Conservation (phyloP, 768 basidiomycete species). For the Suillus sp. region DNA sequence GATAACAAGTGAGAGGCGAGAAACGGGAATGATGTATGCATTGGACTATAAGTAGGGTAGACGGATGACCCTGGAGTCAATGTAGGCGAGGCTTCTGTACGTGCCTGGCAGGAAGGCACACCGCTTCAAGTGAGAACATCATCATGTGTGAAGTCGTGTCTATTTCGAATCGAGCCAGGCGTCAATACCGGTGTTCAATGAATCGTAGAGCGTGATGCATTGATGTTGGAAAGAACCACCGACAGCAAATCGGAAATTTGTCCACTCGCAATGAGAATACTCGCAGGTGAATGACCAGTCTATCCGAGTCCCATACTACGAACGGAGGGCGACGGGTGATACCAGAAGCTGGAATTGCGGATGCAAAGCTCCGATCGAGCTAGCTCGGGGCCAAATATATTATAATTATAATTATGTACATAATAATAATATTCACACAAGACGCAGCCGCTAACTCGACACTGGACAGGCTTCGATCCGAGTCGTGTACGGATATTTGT, state of each 20-base stretch:
- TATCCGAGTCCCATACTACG: not conserved
- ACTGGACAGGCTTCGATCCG: not conserved
- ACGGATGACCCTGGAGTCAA: not conserved
- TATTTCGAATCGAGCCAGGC: constrained; percentile 6
- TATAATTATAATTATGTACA: too few species aligned
- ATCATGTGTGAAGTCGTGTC: constrained; percentile 4
- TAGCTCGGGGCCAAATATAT: too few species aligned
- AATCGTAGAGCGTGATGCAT: not conserved
- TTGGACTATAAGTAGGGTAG: constrained; percentile 23
- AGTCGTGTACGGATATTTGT: not conserved
- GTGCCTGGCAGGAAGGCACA: constrained; percentile 18
- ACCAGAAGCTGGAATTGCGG: not conserved
- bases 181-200: constrained; percentile 5
- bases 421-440: too few species aligned
- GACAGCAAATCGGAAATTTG: not conserved
- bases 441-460: too few species aligned
- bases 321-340: not conserved
- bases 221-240: not conserved
- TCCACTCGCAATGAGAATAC: not conserved
- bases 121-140: constrained; percentile 13
- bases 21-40: not conserved
- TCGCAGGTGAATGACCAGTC: not conserved
- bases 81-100: constrained; percentile 11
- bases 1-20: constrained; percentile 6
- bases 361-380: not conserved